Base-by-base conservation (phyloP, 2,329 filamentous ascomycete genomes). In the Cladophialophora yegresii region DNA sequence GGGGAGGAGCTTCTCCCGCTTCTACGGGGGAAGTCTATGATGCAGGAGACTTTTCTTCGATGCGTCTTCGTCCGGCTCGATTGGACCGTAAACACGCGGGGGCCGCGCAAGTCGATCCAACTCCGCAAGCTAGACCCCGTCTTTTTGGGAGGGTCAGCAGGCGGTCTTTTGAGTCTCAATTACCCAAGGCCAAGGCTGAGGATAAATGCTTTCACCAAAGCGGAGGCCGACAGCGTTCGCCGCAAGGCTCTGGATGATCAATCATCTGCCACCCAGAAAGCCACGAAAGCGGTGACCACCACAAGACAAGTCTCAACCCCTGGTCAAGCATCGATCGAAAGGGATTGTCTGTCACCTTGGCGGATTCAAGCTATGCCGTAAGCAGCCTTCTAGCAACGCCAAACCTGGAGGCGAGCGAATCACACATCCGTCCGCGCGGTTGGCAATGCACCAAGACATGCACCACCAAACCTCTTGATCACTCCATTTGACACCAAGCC, bases 401-500 rank as follows among this genome's bases (percentile, higher is more conserved):
- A 59, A 22, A 22, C 28, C 45, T n/a, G 43, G 36, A 59, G 33
- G 43, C 56, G 56, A 59, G 40, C 56, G 45, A 59, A 59, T 59
- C 9, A 43, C 32, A 51, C 10, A 5, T 16, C n/a, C 45, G 30
- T 13, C 30, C 16, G 28, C 28, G n/a, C 30, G 13, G 47, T 50
- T 50, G 47, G 51, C 51, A 54, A 54, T 32, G 51, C 23, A 20
- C 26, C 26, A 32, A 50, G 47, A 26, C 51, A 54, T 33, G 23
- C 56, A 49, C 28, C 45, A 36, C 12, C 33, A 26, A 30, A 36
- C 30, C 36, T 16, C 45, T 51, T 59, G 45, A 59, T 59, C 33
- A 51, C 51, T 50, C 28, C 49, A 36, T 20, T 32, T 16, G 49
- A 61, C 58, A 60, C 47, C 47, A 47, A 53, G 49, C 23, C 36